Evolutionary conservation across 2,329 filamentous ascomycete genomes (phyloP), one percentile per base, ranked within the genome.

Genomic region (Penicillium sp.): DNA sequence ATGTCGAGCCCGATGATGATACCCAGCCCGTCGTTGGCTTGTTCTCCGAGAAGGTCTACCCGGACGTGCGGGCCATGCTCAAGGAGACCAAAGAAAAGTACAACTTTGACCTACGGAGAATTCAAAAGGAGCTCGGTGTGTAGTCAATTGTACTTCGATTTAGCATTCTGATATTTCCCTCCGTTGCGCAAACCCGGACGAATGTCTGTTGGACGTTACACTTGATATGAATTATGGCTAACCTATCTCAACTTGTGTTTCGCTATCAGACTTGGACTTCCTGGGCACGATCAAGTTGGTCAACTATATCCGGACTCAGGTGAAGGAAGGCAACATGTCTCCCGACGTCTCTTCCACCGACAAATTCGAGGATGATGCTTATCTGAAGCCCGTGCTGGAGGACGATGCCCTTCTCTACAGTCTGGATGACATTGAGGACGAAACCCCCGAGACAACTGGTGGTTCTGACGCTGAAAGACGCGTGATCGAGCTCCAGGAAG

Each of bases 321-420:
- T 75, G 28, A 72, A 73, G 48, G 63, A 64, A 41, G 75, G 75
- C 26, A 71, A 75, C 48, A 56, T 54, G 28, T 60, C 66, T 3
- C 80, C 81, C 1, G 75, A 78, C 50, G 70, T 84, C 38, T 82
- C 87, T 51, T 75, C 80, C 3, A 73, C 73, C 32, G 72, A 75
- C 2, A 75, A 82, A 28, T 82, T 96, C 54, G 77, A 82, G n/a
- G 81, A 88, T 53, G 91, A 97, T 55, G 77, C 79, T 56, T 94
- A 83, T 63, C 75, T 98, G 51, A 85, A 86, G 64, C 93, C 93
- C 0, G 83, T 88, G 4, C 72, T 98, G 7, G 84, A 93, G 51
- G 88, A 96, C 58, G 93, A 98, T 66, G 87, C 90, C 4, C 74
- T 97, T 45, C 80, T 98, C 28, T 89, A 94, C 64, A 87, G 81